Evolutionary conservation across 2,329 filamentous ascomycete genomes (phyloP).

Genomic region (Teratosphaeria pseudoeucalypti): DNA sequence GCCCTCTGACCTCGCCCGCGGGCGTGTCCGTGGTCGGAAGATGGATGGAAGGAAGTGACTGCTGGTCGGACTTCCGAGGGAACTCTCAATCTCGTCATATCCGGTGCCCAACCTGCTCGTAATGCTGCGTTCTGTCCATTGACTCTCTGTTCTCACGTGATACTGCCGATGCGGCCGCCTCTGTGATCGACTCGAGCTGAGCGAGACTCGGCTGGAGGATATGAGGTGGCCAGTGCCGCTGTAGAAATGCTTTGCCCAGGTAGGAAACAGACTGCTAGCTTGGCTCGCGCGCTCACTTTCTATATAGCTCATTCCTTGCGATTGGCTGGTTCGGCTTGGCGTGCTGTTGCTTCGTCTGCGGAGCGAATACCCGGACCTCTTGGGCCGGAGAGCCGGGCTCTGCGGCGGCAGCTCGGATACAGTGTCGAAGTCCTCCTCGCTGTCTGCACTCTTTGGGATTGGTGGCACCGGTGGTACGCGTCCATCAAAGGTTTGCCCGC

Average conservation of each 20-base stretch:
- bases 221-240: conserved; percentile 16
- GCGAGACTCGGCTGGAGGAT: conserved; percentile 20
- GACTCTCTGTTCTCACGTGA: conserved; percentile 16
- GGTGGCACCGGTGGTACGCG: conserved; percentile 21
- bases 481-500: conserved; percentile 16
- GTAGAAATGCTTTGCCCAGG: conserved; percentile 29
- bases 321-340: conserved; percentile 16
- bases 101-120: conserved; percentile 22
- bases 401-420: conserved; percentile 22
- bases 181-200: conserved; percentile 12
- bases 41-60: conserved; percentile 26
- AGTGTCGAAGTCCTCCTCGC: conserved; percentile 25
- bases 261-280: conserved; percentile 24
- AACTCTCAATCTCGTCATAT: conserved; percentile 16
- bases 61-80: conserved; percentile 17
- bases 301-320: conserved; percentile 18
- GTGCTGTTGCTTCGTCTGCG: conserved; percentile 23
- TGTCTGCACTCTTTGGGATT: conserved; percentile 18
- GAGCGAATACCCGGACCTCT: conserved; percentile 25
- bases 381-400: conserved; percentile 19
- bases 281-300: conserved; percentile 20
- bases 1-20: conserved; percentile 6
- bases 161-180: conserved; percentile 1
- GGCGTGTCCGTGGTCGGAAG: conserved; percentile 24
- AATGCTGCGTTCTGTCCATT: conserved; percentile 23